Evolutionary conservation across 2,329 filamentous ascomycete species (phyloP), one percentile per base, ranked within the genome.

Genomic region (Lachnellula occidentalis): DNA sequence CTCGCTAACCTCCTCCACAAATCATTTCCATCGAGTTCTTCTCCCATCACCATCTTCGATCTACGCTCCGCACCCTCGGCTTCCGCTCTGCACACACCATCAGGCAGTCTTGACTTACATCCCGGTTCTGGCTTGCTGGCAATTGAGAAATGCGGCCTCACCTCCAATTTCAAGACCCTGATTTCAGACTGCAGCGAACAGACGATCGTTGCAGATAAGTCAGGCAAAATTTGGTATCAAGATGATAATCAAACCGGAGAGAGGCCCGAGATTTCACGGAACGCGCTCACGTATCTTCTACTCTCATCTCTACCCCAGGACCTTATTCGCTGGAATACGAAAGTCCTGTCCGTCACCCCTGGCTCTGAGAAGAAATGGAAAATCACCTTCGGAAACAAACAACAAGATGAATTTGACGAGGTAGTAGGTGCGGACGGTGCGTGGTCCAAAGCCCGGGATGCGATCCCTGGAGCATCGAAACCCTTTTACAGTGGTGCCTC

Each of bases 41-140:
- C 8, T n/a, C 17, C 27, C 4, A 49, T 50, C 46, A 63, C 54
- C 1, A n/a, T 63, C 45, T 64, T 58, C 56, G 60, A 64, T 22
- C 55, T 61, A 12, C 59, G 54, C 4, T n/a, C 47, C 0, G 19
- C 24, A 11, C 55, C 53, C 15, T 14, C 45, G 14, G 17, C 21
- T 12, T 21, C 31, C 12, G 34, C 45, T 8, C 47, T 47, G 6
- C 15, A 45, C 6, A 19, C 31, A 3, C 54, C 57, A 17, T 54
- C 70, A 12, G 77, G 78, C 5, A 75, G 67, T 54, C 73, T 82
- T 2, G 78, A 82, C 59, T 67, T 82, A 0, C 78, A 82, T 12
- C 66, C 69, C 0, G 63, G 69, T 8, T 71, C 72, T 1, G 78
- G 78, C 0, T 71, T 77, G 8, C 64, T 69, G 3, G 78, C 77